Evolutionary conservation across 306 rosid species (phyloP).

Genomic region (Boehmeria nivea): DNA sequence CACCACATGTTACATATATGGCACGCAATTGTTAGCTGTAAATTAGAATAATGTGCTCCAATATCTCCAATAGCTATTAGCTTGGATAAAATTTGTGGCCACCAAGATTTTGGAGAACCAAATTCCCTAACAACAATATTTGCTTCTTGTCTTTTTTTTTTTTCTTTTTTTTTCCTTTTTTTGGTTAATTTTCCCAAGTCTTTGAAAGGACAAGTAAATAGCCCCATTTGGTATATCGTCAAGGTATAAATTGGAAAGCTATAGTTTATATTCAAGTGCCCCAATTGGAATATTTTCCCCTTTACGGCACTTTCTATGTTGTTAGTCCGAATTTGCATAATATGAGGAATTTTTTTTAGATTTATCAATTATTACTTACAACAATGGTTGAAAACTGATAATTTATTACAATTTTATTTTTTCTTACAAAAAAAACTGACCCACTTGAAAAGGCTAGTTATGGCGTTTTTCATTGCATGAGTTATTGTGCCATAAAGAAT

Average conservation of each 20-base stretch:
- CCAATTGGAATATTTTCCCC: slow-evolving; percentile 4
- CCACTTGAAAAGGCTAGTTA: neutral
- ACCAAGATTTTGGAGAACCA: slow-evolving; percentile 18
- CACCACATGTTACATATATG: slow-evolving; percentile 23
- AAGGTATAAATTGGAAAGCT: slow-evolving; percentile 9
- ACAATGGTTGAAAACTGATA: no score
- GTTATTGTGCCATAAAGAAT: neutral
- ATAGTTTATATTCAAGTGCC: slow-evolving; percentile 7
- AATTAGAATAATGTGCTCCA: slow-evolving; percentile 18
- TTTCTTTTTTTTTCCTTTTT: no score
- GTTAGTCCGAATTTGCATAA: no score
- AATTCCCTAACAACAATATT: slow-evolving; percentile 10
- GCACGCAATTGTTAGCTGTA: slow-evolving; percentile 31
- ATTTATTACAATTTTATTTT: neutral
- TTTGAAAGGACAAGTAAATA: slow-evolving; percentile 2
- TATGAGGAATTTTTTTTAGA: no score
- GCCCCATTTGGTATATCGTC: slow-evolving; percentile 5
- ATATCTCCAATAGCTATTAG: neutral
- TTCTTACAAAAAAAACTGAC: no score
- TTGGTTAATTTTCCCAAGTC: no score
- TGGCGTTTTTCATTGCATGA: no score
- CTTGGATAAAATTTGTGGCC: slow-evolving; percentile 8
- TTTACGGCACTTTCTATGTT: neutral
- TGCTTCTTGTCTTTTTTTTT: neutral
- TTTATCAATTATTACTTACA: no score